Percentiles rank a stretch among this genome's conserved stretches.
Evolutionary conservation across 1,139 yeast genomes (phyloP).

Genomic region (Geotrichum bryndzae): DNA sequence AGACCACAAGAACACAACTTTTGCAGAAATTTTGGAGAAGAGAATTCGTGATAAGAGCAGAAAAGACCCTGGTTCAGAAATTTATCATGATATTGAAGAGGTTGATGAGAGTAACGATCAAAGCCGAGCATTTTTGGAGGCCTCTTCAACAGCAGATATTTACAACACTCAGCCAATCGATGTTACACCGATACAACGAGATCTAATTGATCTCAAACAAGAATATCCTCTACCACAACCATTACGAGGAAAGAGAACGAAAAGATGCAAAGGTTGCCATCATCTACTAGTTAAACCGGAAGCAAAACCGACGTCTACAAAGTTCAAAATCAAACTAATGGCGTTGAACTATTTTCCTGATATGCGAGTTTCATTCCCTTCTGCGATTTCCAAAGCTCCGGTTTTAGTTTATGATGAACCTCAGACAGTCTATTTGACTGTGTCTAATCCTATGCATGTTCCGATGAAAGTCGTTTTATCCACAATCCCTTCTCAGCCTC

Average conservation of each 20-base stretch:
- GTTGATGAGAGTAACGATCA: constrained; percentile 17
- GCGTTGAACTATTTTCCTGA: constrained; percentile 29
- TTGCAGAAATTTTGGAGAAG: constrained; percentile 18
- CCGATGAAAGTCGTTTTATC: constrained; percentile 27
- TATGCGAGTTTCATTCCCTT: constrained; percentile 19
- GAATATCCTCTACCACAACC: constrained; percentile 24
- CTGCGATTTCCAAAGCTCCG: constrained; percentile 16
- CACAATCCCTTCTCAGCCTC: constrained; percentile 17
- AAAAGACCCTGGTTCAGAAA: constrained; percentile 14
- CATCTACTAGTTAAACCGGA: constrained; percentile 30
- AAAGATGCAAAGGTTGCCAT: constrained; percentile 31
- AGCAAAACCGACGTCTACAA: constrained; percentile 26
- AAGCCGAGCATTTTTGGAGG: constrained; percentile 14
- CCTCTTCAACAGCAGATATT: constrained; percentile 2
- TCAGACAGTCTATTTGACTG: constrained; percentile 22
- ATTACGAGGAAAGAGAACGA: constrained; percentile 27
- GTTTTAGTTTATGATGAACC: constrained; percentile 11
- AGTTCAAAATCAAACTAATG: constrained; percentile 25
- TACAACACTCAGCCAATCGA: not conserved
- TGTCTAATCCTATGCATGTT: constrained; percentile 27
- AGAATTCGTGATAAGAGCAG: constrained; percentile 14
- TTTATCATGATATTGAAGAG: constrained; percentile 15
- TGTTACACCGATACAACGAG: not conserved
- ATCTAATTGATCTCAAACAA: constrained; percentile 11
- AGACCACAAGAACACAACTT: constrained; percentile 2